A percentile compares a stretch with the other conserved stretches of the same genome.
phyloP scores from a whole-genome alignment of 306 rosid genomes.

The Malus sylvestris region DNA sequence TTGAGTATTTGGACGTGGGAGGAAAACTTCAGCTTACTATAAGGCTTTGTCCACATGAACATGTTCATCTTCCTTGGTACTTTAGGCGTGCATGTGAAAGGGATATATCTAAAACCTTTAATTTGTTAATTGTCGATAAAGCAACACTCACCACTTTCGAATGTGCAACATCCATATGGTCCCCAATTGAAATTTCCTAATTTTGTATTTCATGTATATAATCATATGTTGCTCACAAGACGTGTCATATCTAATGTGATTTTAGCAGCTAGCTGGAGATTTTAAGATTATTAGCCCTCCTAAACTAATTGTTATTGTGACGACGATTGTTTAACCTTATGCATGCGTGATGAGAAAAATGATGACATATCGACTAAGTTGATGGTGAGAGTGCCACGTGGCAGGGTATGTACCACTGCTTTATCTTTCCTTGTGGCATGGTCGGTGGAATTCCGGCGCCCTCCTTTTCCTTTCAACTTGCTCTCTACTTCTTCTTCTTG shows the following conservation, averaged over 20 bases:
- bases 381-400: slow-evolving; percentile 59
- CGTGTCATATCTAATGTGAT: not conserved
- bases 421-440: slow-evolving; percentile 62
- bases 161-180: slow-evolving; percentile 28
- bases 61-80: slow-evolving; percentile 16
- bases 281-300: not conserved
- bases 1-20: not conserved
- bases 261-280: not conserved
- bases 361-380: not conserved
- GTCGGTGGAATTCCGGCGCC: slow-evolving; percentile 91
- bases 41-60: slow-evolving; percentile 17
- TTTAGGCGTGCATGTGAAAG: slow-evolving; percentile 52
- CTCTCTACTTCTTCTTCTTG: slow-evolving; percentile 22
- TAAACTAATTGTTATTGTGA: not conserved
- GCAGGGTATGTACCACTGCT: slow-evolving; percentile 50
- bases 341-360: slow-evolving; percentile 21
- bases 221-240: not conserved
- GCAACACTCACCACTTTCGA: slow-evolving; percentile 60
- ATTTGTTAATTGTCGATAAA: slow-evolving; percentile 69
- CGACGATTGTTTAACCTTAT: slow-evolving; percentile 17
- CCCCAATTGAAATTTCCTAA: slow-evolving; percentile 3
- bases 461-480: slow-evolving; percentile 24
- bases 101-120: slow-evolving; percentile 39
- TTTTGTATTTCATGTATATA: not conserved
- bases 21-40: not conserved